Evolutionary conservation across 257 asterid genomes (phyloP).

Genomic region (Primulina eburnea): DNA sequence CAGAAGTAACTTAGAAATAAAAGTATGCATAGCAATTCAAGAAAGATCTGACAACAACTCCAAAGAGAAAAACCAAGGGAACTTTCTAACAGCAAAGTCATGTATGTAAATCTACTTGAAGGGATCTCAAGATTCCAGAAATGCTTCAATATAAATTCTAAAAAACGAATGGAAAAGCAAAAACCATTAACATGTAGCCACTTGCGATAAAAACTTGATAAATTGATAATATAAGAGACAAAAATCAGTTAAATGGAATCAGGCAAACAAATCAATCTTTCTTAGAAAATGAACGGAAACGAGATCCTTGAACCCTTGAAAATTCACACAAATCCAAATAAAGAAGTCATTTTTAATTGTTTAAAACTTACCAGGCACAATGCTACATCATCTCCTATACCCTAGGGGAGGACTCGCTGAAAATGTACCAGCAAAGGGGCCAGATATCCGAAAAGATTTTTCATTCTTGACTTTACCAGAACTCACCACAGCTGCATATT

Average conservation of each 20-base stretch:
- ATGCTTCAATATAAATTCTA: too few species aligned
- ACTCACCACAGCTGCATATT: slow-evolving; percentile 69
- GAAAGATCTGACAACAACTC: neutral
- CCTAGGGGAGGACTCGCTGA: neutral
- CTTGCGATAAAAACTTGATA: too few species aligned
- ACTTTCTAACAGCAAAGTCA: neutral
- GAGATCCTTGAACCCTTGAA: neutral
- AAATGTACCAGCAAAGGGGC: neutral
- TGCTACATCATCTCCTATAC: neutral
- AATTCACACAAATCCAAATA: neutral
- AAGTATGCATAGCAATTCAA: neutral
- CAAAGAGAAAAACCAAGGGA: neutral
- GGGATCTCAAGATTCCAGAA: too few species aligned
- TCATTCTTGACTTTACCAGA: slow-evolving; percentile 48
- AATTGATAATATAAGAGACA: neutral
- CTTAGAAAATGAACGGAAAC: neutral
- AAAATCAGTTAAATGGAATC: neutral
- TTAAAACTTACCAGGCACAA: slow-evolving; percentile 14
- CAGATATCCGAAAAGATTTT: neutral
- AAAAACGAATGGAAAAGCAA: too few species aligned
- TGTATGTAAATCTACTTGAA: too few species aligned
- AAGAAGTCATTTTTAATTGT: neutral
- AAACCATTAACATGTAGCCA: too few species aligned
- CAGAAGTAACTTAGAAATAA: neutral
- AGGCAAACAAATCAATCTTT: neutral